These are phyloP conservation scores for Helminthosporium solani DNA, from an alignment of 2,329 filamentous ascomycete species.

Conservation along the genomic window DNA sequence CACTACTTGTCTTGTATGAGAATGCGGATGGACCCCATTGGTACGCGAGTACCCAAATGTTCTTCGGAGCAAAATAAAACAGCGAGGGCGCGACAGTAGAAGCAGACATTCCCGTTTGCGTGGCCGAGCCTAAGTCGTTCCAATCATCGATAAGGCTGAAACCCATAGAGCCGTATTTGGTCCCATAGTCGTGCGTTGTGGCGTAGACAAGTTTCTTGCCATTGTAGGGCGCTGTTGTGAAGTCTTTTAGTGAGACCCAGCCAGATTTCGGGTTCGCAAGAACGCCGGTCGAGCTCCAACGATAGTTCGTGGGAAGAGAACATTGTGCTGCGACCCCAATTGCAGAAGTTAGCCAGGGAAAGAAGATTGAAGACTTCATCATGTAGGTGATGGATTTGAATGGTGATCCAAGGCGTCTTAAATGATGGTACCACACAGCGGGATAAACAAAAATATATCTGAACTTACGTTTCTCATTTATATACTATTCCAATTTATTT, in stretches of 20 bases:
- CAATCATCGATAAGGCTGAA: slow-evolving; percentile 59
- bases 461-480: too few species aligned
- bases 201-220: slow-evolving; percentile 63
- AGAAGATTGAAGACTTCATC: not conserved
- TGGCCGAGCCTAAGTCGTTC: slow-evolving; percentile 52
- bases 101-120: slow-evolving; percentile 54
- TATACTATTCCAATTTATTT: too few species aligned
- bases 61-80: slow-evolving; percentile 64
- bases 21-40: slow-evolving; percentile 64
- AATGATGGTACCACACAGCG: too few species aligned
- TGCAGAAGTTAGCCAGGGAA: slow-evolving; percentile 14
- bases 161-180: slow-evolving; percentile 59
- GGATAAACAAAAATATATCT: too few species aligned
- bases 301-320: slow-evolving; percentile 56
- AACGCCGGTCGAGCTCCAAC: slow-evolving; percentile 55
- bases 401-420: not conserved
- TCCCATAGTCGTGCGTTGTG: slow-evolving; percentile 48
- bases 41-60: slow-evolving; percentile 64
- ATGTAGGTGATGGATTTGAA: not conserved
- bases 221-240: slow-evolving; percentile 58
- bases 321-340: slow-evolving; percentile 40
- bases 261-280: slow-evolving; percentile 56
- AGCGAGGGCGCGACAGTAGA: slow-evolving; percentile 60
- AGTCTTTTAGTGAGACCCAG: slow-evolving; percentile 64
- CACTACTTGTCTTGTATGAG: slow-evolving; percentile 59